phyloP scores from a whole-genome alignment of 352 stramenopile species.

The Pythium guiyangense region DNA sequence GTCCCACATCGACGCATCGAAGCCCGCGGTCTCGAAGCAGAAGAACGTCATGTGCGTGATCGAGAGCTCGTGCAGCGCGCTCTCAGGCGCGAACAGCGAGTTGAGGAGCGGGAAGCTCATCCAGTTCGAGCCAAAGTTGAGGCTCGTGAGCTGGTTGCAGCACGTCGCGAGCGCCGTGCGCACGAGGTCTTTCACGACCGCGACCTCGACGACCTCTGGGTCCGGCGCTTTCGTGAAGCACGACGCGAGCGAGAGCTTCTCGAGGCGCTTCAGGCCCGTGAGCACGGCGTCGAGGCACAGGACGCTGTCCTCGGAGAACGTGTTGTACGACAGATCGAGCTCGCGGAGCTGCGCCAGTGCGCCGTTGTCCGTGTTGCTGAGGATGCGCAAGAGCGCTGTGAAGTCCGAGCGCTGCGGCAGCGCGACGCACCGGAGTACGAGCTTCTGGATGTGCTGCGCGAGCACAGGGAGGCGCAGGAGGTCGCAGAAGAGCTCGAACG shows the following conservation, averaged over 20 bases:
- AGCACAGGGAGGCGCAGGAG: slow-evolving; percentile 33
- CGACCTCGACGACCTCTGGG: slow-evolving; percentile 24
- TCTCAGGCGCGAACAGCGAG: slow-evolving; percentile 50
- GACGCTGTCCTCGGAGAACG: slow-evolving; percentile 35
- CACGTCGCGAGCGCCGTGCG: slow-evolving; percentile 27
- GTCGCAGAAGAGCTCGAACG: slow-evolving; percentile 46
- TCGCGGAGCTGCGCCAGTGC: slow-evolving; percentile 26
- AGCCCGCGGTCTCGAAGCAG: slow-evolving; percentile 9
- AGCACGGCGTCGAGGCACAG: slow-evolving; percentile 34
- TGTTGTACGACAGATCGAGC: slow-evolving; percentile 75
- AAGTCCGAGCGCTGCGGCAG: slow-evolving; percentile 45
- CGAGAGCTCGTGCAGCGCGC: slow-evolving; percentile 33
- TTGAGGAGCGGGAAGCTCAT: slow-evolving; percentile 48
- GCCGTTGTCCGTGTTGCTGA: slow-evolving; percentile 23
- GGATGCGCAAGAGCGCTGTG: slow-evolving; percentile 26
- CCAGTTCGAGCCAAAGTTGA: slow-evolving; percentile 60
- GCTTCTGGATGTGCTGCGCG: slow-evolving; percentile 23
- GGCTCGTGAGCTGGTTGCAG: slow-evolving; percentile 27
- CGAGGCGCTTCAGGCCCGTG: slow-evolving; percentile 26
- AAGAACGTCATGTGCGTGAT: slow-evolving; percentile 33
- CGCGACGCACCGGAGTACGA: slow-evolving; percentile 43
- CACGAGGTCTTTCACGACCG: slow-evolving; percentile 38
- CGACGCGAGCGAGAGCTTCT: slow-evolving; percentile 46
- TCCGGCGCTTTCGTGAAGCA: slow-evolving; percentile 51
- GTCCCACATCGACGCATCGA: slow-evolving; percentile 27